Conservation (phyloP, 1,284 basidiomycete genomes). For the Pyrrhoderma lamaoense region DNA sequence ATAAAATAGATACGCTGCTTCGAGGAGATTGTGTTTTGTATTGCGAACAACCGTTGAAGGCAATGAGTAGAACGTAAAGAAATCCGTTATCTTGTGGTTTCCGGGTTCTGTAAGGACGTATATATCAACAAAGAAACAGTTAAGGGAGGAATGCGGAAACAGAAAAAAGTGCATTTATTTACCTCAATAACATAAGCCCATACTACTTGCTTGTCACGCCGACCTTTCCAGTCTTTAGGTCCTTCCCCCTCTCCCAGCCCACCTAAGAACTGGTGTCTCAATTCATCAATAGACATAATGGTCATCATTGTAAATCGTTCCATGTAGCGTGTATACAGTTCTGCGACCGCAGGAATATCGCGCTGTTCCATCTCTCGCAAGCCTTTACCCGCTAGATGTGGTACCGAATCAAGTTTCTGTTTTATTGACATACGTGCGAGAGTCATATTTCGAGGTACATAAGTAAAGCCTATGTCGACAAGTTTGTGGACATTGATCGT, state of each 20-base stretch:
- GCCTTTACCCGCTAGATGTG: conserved; percentile 30
- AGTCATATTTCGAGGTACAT: conserved; percentile 77
- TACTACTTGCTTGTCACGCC: neutral
- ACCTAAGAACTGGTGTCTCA: conserved; percentile 83
- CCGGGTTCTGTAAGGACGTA: conserved; percentile 53
- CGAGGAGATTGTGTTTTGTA: conserved; percentile 55
- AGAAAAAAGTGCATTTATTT: too few relatives aligned
- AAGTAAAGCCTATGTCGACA: conserved; percentile 87
- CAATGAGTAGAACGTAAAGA: conserved; percentile 95
- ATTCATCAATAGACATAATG: conserved; percentile 72
- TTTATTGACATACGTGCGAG: conserved; percentile 78
- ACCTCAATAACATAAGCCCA: conserved; percentile 36
- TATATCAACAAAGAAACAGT: neutral
- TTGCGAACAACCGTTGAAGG: conserved; percentile 84
- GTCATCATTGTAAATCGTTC: conserved; percentile 82
- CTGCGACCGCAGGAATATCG: conserved; percentile 70
- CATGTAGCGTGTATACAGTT: conserved; percentile 79
- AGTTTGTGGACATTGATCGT: conserved; percentile 90
- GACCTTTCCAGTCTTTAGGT: conserved; percentile 38
- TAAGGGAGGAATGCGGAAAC: too few relatives aligned
- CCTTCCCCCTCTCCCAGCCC: conserved; percentile 65
- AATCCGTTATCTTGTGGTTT: conserved; percentile 86
- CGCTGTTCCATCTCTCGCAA: conserved; percentile 83
- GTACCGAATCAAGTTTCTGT: conserved; percentile 57
- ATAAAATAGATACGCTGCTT: conserved; percentile 93